These are phyloP conservation scores for Pyrenophora teres DNA, from an alignment of 2,329 filamentous ascomycete species.

Conservation along the genomic window DNA sequence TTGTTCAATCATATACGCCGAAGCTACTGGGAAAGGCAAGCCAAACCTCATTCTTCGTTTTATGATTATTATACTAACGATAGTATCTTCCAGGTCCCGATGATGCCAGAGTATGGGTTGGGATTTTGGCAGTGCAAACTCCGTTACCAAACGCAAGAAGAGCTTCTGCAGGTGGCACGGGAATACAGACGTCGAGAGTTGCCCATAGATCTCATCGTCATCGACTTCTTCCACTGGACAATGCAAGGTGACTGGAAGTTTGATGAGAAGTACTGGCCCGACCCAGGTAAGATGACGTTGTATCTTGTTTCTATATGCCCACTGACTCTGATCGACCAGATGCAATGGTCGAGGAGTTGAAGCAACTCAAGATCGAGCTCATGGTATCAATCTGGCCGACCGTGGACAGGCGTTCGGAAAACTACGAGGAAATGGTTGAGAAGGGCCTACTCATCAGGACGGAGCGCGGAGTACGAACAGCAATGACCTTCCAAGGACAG, in stretches of 20 bases:
- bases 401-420: slow-evolving; percentile 63
- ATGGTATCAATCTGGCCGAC: slow-evolving; percentile 75
- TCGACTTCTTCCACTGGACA: slow-evolving; percentile 72
- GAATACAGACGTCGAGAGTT: slow-evolving; percentile 62
- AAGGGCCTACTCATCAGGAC: slow-evolving; percentile 64
- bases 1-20: slow-evolving; percentile 65
- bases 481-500: slow-evolving; percentile 64
- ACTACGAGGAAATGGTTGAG: slow-evolving; percentile 66
- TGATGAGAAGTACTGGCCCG: slow-evolving; percentile 67
- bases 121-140: slow-evolving; percentile 73
- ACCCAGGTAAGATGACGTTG: slow-evolving; percentile 50
- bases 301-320: background rate
- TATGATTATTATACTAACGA: background rate
- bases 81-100: slow-evolving; percentile 53
- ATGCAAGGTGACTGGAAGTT: slow-evolving; percentile 71
- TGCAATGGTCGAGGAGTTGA: slow-evolving; percentile 66
- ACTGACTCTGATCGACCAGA: slow-evolving; percentile 36
- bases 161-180: slow-evolving; percentile 63
- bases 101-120: slow-evolving; percentile 71
- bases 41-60: slow-evolving; percentile 54
- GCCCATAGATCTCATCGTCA: slow-evolving; percentile 68
- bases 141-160: slow-evolving; percentile 68
- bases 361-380: slow-evolving; percentile 63
- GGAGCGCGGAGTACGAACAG: slow-evolving; percentile 63
- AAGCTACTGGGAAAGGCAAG: slow-evolving; percentile 60